Conservation (phyloP, 805 yeast species). For the Zygoascus flipseniorum region DNA sequence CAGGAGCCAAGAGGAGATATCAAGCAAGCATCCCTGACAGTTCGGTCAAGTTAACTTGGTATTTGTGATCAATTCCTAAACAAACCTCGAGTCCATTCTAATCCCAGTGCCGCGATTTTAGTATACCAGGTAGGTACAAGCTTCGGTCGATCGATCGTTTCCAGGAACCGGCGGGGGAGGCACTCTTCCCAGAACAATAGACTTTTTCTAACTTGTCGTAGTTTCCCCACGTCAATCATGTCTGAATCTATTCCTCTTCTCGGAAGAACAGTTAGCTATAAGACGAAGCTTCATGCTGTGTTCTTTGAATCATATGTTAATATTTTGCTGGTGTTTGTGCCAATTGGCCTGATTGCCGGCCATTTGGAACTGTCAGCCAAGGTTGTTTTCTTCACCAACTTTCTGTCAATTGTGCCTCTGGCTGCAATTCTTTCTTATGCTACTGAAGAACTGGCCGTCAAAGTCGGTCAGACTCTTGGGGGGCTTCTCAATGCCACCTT, state of each 20-base stretch:
- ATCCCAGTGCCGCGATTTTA: no score
- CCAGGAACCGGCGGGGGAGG: neutral
- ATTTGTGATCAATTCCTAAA: no score
- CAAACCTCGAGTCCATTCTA: no score
- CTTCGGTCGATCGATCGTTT: no score
- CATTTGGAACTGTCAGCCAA: slow-evolving; percentile 44
- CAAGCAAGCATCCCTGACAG: neutral
- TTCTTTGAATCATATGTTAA: slow-evolving; percentile 57
- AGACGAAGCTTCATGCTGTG: slow-evolving; percentile 11
- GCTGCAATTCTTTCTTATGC: slow-evolving; percentile 88
- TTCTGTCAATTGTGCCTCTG: slow-evolving; percentile 83
- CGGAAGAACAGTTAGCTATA: neutral
- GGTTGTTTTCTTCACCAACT: slow-evolving; percentile 62
- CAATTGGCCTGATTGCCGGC: slow-evolving; percentile 77
- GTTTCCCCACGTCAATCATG: neutral
- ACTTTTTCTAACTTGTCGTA: neutral
- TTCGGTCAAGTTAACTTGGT: no score
- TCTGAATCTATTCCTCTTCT: slow-evolving; percentile 9
- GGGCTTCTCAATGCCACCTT: slow-evolving; percentile 94
- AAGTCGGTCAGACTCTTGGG: slow-evolving; percentile 87
- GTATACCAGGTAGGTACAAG: no score
- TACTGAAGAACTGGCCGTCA: slow-evolving; percentile 83
- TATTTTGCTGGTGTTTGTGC: slow-evolving; percentile 72
- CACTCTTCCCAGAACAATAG: neutral
- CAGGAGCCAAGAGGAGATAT: neutral